Percentiles rank a stretch among this genome's conserved stretches.
Conservation (phyloP, 1,139 yeast genomes). For the Sporopachydermia cereana region DNA sequence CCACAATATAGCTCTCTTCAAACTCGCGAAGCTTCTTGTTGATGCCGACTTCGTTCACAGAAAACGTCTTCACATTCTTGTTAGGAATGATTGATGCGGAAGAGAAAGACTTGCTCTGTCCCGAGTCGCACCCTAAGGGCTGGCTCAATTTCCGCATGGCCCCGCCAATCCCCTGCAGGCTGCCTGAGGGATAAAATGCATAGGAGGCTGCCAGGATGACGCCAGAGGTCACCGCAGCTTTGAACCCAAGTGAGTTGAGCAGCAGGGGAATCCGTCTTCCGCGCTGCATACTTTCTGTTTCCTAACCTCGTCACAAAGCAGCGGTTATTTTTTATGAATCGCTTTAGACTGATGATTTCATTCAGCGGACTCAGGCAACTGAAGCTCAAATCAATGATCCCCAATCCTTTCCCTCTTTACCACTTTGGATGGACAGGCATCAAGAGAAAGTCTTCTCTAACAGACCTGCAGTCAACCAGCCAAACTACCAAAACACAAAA, state of each 20-base stretch:
- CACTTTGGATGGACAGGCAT: too few species aligned
- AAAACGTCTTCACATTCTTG: slow-evolving; percentile 4
- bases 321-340: too few species aligned
- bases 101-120: neutral
- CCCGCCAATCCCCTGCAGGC: neutral
- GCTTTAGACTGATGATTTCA: too few species aligned
- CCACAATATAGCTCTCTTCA: slow-evolving; percentile 73
- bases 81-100: slow-evolving; percentile 1
- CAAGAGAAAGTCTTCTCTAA: too few species aligned
- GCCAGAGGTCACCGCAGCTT: slow-evolving; percentile 4
- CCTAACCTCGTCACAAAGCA: too few species aligned
- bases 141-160: neutral
- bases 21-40: slow-evolving; percentile 53
- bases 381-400: too few species aligned
- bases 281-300: neutral
- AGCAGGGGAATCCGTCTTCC: neutral
- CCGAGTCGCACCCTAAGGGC: neutral
- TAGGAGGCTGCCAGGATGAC: slow-evolving; percentile 3
- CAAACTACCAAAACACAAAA: too few species aligned
- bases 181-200: neutral
- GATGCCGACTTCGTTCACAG: slow-evolving; percentile 60
- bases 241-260: neutral
- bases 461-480: too few species aligned
- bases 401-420: too few species aligned
- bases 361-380: too few species aligned